phyloP scores from a whole-genome alignment of 164 flowering plant genomes.

The Tetrastigma voinierianum region DNA sequence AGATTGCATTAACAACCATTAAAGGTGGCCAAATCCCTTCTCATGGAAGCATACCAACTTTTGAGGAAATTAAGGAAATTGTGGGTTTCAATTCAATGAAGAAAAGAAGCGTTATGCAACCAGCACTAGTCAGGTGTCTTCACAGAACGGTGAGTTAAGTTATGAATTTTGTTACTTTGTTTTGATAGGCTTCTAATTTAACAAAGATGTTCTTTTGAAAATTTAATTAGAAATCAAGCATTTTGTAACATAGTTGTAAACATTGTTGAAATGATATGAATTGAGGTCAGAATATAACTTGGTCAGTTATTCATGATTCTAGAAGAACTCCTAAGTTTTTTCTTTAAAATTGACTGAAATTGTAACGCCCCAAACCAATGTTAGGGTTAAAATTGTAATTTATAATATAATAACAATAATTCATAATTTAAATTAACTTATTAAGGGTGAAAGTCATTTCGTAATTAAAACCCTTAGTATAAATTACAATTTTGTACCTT shows the following conservation, averaged over 20 bases:
- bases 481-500: too few species aligned
- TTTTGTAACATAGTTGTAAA: too few species aligned
- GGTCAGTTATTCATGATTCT: background rate
- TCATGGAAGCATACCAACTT: constrained; percentile 90
- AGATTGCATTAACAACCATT: constrained; percentile 84
- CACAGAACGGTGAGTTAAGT: constrained; percentile 44
- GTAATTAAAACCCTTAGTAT: too few species aligned
- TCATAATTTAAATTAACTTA: too few species aligned
- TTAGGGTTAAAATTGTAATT: background rate
- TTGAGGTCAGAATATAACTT: background rate
- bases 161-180: background rate
- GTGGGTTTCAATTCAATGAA: constrained; percentile 83
- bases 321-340: background rate
- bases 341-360: background rate
- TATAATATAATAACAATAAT: constrained; percentile 18
- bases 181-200: too few species aligned
- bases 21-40: constrained; percentile 88
- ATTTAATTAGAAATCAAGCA: too few species aligned
- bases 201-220: too few species aligned
- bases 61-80: constrained; percentile 85
- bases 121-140: constrained; percentile 24
- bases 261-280: background rate
- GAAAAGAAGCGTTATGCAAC: constrained; percentile 77
- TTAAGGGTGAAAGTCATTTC: too few species aligned
- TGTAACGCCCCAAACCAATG: too few species aligned